These are phyloP conservation scores for Tripterygium wilfordii DNA, from an alignment of 177 flowering plant species.

Conservation along the genomic window DNA sequence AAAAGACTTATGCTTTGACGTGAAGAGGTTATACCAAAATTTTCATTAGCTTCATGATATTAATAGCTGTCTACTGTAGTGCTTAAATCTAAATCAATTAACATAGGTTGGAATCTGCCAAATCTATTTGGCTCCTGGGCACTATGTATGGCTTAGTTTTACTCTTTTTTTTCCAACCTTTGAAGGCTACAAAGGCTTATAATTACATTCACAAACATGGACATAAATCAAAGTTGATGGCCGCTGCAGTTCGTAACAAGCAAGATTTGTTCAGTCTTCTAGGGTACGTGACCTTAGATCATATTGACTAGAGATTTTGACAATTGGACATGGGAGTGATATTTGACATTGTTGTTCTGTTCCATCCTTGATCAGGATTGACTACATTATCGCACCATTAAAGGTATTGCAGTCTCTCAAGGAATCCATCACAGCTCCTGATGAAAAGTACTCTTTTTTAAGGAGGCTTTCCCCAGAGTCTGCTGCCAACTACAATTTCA, in stretches of 20 bases:
- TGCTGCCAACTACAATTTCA: slow-evolving; percentile 61
- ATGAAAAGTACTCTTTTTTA: slow-evolving; percentile 78
- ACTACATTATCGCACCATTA: slow-evolving; percentile 86
- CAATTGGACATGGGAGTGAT: neutral
- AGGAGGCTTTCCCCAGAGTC: slow-evolving; percentile 71
- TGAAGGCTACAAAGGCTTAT: slow-evolving; percentile 85
- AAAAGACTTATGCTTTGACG: too few species aligned
- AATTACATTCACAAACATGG: slow-evolving; percentile 95
- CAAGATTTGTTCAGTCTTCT: slow-evolving; percentile 90
- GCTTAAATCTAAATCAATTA: too few species aligned
- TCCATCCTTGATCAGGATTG: slow-evolving; percentile 55
- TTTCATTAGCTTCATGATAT: too few species aligned
- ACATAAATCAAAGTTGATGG: slow-evolving; percentile 91
- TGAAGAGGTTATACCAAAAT: too few species aligned
- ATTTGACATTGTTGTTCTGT: slow-evolving; percentile 1
- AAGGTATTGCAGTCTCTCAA: slow-evolving; percentile 91
- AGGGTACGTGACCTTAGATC: slow-evolving; percentile 44
- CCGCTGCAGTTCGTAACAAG: slow-evolving; percentile 96
- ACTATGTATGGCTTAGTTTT: neutral
- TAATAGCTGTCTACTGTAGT: too few species aligned
- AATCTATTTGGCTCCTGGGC: too few species aligned
- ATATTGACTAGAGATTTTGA: slow-evolving; percentile 3
- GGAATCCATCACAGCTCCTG: slow-evolving; percentile 65
- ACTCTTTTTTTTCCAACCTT: neutral
- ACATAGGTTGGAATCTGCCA: too few species aligned